Percentiles rank a stretch among this genome's conserved stretches.
phyloP scores from a whole-genome alignment of 1,139 yeast species.

The Yamadazyma triangularis region DNA sequence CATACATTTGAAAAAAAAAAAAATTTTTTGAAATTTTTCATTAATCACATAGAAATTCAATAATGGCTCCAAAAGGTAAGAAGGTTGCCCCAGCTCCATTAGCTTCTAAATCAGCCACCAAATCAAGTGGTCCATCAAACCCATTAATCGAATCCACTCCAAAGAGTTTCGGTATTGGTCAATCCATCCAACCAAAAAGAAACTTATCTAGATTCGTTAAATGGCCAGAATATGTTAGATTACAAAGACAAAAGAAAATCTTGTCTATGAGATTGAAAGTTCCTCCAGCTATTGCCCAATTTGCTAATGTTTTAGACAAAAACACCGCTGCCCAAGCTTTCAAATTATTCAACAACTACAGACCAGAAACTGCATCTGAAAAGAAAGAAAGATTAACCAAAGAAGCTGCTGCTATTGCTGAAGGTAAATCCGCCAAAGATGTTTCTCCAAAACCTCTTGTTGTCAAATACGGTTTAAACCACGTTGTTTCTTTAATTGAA shows the following conservation, averaged over 20 bases:
- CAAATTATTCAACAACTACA: conserved; percentile 96
- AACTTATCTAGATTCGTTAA: conserved; percentile 81
- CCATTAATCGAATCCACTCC: conserved; percentile 40
- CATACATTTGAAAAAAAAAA: conserved; percentile 4
- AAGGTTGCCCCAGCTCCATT: conserved; percentile 80
- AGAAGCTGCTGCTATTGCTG: conserved; percentile 98
- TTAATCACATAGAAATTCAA: conserved; percentile 4
- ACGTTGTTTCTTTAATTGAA: conserved; percentile 92
- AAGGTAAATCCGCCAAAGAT: conserved; percentile 94
- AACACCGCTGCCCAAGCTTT: conserved; percentile 96
- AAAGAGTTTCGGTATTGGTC: conserved; percentile 42
- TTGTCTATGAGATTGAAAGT: conserved; percentile 93
- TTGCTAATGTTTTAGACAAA: conserved; percentile 93
- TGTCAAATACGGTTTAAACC: conserved; percentile 97
- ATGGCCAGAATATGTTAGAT: conserved; percentile 97
- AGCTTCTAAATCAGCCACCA: conserved; percentile 32
- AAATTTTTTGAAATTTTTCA: conserved; percentile 4
- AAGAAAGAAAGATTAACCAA: conserved; percentile 98
- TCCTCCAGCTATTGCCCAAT: conserved; percentile 97
- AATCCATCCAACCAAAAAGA: conserved; percentile 40
- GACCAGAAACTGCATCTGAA: conserved; percentile 95
- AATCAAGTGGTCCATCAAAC: conserved; percentile 22
- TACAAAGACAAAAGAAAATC: conserved; percentile 89
- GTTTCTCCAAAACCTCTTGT: conserved; percentile 94
- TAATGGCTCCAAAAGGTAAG: conserved; percentile 55